phyloP scores from a whole-genome alignment of 129 eudicot genomes.

The Smallanthus sonchifolius region DNA sequence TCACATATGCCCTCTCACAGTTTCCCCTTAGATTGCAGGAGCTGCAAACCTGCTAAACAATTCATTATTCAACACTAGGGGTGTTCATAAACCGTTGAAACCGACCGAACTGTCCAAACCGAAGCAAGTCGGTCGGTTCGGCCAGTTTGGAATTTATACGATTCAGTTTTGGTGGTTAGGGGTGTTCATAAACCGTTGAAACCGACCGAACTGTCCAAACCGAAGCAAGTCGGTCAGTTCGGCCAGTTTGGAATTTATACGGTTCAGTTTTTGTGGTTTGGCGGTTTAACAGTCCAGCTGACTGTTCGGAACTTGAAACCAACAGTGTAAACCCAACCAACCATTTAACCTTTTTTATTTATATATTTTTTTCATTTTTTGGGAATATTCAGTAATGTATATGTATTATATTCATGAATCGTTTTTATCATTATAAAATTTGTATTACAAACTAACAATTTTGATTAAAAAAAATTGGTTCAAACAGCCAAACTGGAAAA shows the following conservation, averaged over 20 bases:
- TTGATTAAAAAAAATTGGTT: neutral
- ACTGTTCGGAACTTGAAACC: neutral
- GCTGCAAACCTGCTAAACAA: conserved; percentile 68
- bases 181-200: neutral
- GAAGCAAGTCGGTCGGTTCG: neutral
- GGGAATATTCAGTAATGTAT: too few species aligned
- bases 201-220: neutral
- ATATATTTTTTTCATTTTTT: too few species aligned
- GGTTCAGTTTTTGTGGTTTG: neutral
- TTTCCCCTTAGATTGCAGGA: conserved; percentile 72
- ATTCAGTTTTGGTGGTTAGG: neutral
- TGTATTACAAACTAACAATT: neutral
- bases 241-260: neutral
- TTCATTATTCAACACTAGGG: neutral
- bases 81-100: neutral
- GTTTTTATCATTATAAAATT: neutral
- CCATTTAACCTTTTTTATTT: neutral
- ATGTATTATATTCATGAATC: too few species aligned
- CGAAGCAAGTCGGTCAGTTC: neutral
- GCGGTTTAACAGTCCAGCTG: neutral
- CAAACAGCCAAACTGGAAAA: neutral
- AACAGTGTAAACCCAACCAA: neutral
- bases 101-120: neutral
- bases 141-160: neutral
- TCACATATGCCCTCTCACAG: conserved; percentile 68